Percentiles rank a stretch among this genome's conserved stretches.
Evolutionary conservation across 2,329 filamentous ascomycete species (phyloP).

Genomic region (Sphaerostilbella broomeana): DNA sequence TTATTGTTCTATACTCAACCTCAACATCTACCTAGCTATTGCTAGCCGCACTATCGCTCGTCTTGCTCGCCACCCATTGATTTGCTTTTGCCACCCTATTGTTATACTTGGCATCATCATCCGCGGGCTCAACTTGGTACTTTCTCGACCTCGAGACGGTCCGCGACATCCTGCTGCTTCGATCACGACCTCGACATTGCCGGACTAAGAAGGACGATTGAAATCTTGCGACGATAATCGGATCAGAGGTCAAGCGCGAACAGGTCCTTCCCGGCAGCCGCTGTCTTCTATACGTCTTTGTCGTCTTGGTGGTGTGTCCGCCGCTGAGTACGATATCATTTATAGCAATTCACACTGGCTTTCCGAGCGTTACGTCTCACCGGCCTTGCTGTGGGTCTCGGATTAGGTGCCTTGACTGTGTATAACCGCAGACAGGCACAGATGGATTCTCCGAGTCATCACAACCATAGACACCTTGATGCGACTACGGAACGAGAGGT

Average conservation of each 20-base stretch:
- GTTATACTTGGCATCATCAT: neutral
- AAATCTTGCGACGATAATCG: too few species aligned
- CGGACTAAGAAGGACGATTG: too few species aligned
- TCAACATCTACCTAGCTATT: conserved; percentile 2
- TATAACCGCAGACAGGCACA: conserved; percentile 42
- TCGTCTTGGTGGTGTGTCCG: neutral
- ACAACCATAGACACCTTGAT: conserved; percentile 38
- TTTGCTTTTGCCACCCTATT: neutral
- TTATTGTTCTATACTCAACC: conserved; percentile 3
- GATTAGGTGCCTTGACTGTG: conserved; percentile 50
- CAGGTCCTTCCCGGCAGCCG: too few species aligned
- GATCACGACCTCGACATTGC: too few species aligned
- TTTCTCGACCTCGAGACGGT: neutral
- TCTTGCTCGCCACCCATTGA: neutral
- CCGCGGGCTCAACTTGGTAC: neutral
- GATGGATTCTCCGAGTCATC: conserved; percentile 29
- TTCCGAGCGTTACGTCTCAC: conserved; percentile 48
- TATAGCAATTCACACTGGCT: conserved; percentile 41
- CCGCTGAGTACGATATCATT: conserved; percentile 4
- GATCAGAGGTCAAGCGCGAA: too few species aligned
- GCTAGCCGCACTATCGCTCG: neutral
- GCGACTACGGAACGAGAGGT: conserved; percentile 55
- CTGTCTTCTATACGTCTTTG: neutral
- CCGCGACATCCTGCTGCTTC: neutral
- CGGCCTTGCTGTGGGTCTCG: conserved; percentile 53